Percentiles rank a stretch among this genome's conserved stretches.
These are phyloP conservation scores for Heimioporus sp. DNA, from an alignment of 768 basidiomycete species.

Conservation along the genomic window DNA sequence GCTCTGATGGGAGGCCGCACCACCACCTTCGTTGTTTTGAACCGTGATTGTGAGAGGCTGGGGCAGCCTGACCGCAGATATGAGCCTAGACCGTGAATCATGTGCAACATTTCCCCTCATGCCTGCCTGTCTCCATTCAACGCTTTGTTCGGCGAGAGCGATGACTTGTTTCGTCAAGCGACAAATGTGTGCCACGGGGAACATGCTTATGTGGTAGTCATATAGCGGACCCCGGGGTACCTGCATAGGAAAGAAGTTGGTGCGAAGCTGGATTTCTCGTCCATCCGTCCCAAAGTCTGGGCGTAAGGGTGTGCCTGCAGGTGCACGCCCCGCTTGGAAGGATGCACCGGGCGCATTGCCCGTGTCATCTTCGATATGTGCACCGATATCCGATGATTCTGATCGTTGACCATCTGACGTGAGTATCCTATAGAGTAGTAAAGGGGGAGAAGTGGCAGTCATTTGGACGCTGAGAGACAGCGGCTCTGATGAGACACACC, in stretches of 20 bases:
- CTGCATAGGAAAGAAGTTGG: constrained; percentile 46
- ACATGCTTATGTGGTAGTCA: constrained; percentile 40
- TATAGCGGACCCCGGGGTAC: constrained; percentile 39
- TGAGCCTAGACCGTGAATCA: constrained; percentile 38
- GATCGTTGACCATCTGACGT: background rate
- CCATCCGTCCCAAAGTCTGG: constrained; percentile 33
- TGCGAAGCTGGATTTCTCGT: constrained; percentile 38
- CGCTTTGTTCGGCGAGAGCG: constrained; percentile 38
- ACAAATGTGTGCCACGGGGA: constrained; percentile 25
- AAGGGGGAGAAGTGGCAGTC: too few relatives aligned
- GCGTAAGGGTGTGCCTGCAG: background rate
- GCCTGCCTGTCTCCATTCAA: constrained; percentile 36
- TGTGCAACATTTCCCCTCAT: constrained; percentile 39
- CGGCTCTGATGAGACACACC: too few relatives aligned
- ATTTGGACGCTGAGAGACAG: background rate
- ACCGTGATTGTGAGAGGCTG: background rate
- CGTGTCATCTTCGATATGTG: background rate
- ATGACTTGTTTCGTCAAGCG: constrained; percentile 41
- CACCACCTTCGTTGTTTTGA: background rate
- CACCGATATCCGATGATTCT: background rate
- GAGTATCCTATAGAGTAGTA: too few relatives aligned
- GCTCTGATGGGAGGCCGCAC: background rate
- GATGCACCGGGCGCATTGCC: background rate
- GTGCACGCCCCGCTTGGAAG: background rate
- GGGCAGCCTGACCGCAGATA: constrained; percentile 27